Percentiles rank a stretch among this genome's conserved stretches.
phyloP scores from a whole-genome alignment of 495 filamentous ascomycete species.

The Hypoxylon cercidicola region DNA sequence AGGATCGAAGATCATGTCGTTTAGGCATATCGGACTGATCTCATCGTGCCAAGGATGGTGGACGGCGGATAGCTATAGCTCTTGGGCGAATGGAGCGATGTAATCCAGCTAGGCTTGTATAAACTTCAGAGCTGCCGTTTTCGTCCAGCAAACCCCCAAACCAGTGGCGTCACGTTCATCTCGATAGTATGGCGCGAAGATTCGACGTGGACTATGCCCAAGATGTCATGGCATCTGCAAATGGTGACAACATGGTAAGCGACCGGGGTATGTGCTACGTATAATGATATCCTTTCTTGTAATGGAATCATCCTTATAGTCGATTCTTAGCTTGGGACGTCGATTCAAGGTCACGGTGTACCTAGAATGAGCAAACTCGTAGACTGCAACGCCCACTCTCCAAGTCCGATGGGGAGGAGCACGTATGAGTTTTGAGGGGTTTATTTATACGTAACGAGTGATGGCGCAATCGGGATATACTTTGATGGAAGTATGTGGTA shows the following conservation, averaged over 20 bases:
- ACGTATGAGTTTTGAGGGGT: too few relatives aligned
- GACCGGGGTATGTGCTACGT: neutral
- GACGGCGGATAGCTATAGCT: conserved; percentile 9
- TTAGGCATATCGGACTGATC: conserved; percentile 32
- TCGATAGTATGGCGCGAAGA: conserved; percentile 36
- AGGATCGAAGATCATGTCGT: conserved; percentile 25
- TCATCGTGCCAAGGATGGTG: conserved; percentile 29
- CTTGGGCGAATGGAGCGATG: conserved; percentile 28
- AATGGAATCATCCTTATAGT: conserved; percentile 16
- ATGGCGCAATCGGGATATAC: too few relatives aligned
- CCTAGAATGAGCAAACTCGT: too few relatives aligned
- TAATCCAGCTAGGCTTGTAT: conserved; percentile 32
- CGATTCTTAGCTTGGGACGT: conserved; percentile 19
- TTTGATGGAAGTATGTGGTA: too few relatives aligned
- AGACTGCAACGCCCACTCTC: too few relatives aligned
- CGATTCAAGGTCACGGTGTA: conserved; percentile 29
- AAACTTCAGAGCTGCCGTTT: conserved; percentile 41
- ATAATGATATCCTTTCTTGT: conserved; percentile 22
- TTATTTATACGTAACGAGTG: too few relatives aligned
- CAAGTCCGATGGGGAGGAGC: too few relatives aligned
- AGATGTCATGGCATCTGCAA: conserved; percentile 33
- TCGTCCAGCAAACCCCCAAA: conserved; percentile 22
- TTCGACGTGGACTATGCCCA: conserved; percentile 18
- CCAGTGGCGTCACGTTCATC: conserved; percentile 35
- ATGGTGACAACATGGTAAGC: conserved; percentile 26